Percentiles rank a stretch among this genome's conserved stretches.
phyloP scores from a whole-genome alignment of 139 green algal species.

The Microglena sp. region DNA sequence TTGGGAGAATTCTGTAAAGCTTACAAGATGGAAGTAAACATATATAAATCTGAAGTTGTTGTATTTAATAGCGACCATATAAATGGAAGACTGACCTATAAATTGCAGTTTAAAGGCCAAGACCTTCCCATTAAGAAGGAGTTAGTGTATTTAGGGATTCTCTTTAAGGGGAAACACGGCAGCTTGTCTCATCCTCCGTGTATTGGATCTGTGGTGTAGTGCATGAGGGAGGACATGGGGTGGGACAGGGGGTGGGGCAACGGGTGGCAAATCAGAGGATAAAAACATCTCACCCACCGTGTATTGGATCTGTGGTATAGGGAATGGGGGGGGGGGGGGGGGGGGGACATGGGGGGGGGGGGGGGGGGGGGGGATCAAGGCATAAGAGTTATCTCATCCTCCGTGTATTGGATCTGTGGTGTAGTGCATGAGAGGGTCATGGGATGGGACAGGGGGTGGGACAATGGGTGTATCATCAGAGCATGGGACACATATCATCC shows the following conservation, averaged over 20 bases:
- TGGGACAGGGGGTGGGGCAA: background rate
- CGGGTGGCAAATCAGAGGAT: no score
- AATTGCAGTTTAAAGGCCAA: background rate
- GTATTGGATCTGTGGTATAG: no score
- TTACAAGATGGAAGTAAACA: no score
- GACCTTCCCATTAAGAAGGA: background rate
- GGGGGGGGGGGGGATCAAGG: no score
- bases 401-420: slow-evolving; percentile 63
- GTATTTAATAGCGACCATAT: background rate
- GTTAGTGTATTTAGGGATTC: no score
- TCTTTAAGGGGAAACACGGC: no score
- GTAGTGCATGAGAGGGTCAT: background rate
- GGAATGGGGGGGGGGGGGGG: no score
- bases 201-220: slow-evolving; percentile 55
- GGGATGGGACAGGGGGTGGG: background rate
- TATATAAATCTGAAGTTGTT: background rate
- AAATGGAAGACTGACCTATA: background rate
- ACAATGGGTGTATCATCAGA: no score
- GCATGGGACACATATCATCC: no score
- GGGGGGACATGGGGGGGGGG: no score
- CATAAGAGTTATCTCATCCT: slow-evolving; percentile 56
- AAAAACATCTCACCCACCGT: no score
- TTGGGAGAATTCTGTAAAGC: background rate
- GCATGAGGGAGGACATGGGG: background rate
- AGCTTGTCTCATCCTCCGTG: slow-evolving; percentile 69